These are phyloP conservation scores for Myochromella boudieri DNA, from an alignment of 768 basidiomycete species.

Conservation along the genomic window DNA sequence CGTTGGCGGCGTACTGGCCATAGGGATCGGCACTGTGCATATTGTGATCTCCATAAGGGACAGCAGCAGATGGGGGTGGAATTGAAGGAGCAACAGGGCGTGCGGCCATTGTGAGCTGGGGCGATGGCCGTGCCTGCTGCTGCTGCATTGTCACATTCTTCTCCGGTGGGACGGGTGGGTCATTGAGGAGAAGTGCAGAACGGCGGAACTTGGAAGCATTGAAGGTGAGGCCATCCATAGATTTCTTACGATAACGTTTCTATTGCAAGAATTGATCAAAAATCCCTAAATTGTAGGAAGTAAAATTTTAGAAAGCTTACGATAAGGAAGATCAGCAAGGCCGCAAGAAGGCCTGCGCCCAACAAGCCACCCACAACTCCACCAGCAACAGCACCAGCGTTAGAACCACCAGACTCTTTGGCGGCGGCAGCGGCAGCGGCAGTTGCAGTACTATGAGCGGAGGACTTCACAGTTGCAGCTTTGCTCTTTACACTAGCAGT, in stretches of 20 bases:
- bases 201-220: constrained; percentile 51
- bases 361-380: constrained; percentile 23
- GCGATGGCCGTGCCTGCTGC: constrained; percentile 23
- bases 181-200: constrained; percentile 42
- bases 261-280: constrained; percentile 8
- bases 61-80: constrained; percentile 11
- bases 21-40: constrained; percentile 14
- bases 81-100: constrained; percentile 21
- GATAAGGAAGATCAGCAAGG: constrained; percentile 25
- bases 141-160: constrained; percentile 15
- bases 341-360: constrained; percentile 18
- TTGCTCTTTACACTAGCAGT: too few relatives aligned
- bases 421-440: not conserved
- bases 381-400: constrained; percentile 26
- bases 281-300: not conserved
- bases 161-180: constrained; percentile 19
- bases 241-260: constrained; percentile 35
- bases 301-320: constrained; percentile 16
- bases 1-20: constrained; percentile 13
- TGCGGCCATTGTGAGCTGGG: constrained; percentile 32
- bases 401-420: constrained; percentile 9
- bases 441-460: not conserved
- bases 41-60: constrained; percentile 15
- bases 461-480: too few relatives aligned
- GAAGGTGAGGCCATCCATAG: constrained; percentile 39